A percentile compares a stretch with the other conserved stretches of the same genome.
Evolutionary conservation across 1,139 yeast species (phyloP).

Genomic region (Pichia norvegensis): DNA sequence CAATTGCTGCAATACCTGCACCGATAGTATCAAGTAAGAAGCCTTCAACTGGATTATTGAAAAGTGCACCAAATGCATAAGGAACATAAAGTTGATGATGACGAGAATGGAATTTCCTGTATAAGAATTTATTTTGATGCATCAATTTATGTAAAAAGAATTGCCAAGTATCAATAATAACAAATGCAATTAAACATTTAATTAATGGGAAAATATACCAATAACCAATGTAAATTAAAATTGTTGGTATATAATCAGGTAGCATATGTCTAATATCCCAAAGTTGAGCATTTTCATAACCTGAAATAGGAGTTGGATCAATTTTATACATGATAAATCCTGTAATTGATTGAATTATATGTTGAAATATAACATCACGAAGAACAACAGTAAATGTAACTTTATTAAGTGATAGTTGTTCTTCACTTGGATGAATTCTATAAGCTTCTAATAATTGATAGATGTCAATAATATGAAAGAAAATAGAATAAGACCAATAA

Average conservation of each 20-base stretch:
- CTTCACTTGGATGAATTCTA: conserved; percentile 88
- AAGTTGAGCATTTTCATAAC: conserved; percentile 60
- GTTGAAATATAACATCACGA: conserved; percentile 78
- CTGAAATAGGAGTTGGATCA: conserved; percentile 63
- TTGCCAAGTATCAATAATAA: conserved; percentile 90
- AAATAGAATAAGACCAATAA: conserved; percentile 71
- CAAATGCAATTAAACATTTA: conserved; percentile 55
- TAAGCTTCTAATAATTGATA: conserved; percentile 70
- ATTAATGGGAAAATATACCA: conserved; percentile 49
- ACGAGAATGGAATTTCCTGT: conserved; percentile 80
- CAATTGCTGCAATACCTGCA: conserved; percentile 70
- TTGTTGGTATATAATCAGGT: conserved; percentile 40
- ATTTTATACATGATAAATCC: conserved; percentile 49
- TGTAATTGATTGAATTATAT: conserved; percentile 65
- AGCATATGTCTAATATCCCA: conserved; percentile 54
- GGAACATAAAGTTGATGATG: conserved; percentile 94
- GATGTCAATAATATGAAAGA: conserved; percentile 70
- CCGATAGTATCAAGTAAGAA: conserved; percentile 86
- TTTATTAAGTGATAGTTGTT: conserved; percentile 65
- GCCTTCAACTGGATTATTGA: conserved; percentile 92
- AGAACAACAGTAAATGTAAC: conserved; percentile 64
- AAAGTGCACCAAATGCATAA: conserved; percentile 92
- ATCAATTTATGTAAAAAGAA: conserved; percentile 79
- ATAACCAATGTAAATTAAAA: conserved; percentile 41
- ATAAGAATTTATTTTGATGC: conserved; percentile 74